Evolutionary conservation across 345 rosid genomes (phyloP).

Genomic region (Crucihimalaya himalaica): DNA sequence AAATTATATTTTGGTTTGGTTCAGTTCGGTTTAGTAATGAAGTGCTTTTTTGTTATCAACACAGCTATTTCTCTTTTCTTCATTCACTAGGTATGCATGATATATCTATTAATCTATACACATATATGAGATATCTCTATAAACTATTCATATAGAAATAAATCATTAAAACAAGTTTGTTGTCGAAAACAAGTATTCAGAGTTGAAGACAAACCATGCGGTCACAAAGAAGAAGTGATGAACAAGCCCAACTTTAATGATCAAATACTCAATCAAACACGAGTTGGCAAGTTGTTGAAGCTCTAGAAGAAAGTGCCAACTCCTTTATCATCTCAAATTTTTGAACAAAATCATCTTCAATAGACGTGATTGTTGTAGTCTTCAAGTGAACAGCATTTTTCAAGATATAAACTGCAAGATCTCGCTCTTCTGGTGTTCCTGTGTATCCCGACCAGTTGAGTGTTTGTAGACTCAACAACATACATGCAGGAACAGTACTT

Average conservation of each 20-base stretch:
- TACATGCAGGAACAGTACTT: constrained; percentile 15
- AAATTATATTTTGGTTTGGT: too few species aligned
- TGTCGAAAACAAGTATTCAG: neutral
- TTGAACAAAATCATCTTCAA: neutral
- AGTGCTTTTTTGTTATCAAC: too few species aligned
- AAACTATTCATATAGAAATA: too few species aligned
- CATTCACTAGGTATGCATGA: too few species aligned
- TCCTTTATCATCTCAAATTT: constrained; percentile 8
- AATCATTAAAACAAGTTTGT: too few species aligned
- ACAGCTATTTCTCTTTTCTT: too few species aligned
- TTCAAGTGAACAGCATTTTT: constrained; percentile 11
- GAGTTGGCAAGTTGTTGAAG: constrained; percentile 21
- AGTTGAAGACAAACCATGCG: neutral
- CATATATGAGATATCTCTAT: too few species aligned
- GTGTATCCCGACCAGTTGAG: neutral
- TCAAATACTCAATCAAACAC: constrained; percentile 3
- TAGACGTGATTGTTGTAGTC: neutral
- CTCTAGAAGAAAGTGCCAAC: constrained; percentile 24
- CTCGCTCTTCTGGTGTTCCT: neutral
- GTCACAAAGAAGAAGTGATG: neutral
- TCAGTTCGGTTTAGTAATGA: neutral
- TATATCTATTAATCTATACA: too few species aligned
- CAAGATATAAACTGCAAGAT: neutral
- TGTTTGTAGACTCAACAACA: constrained; percentile 14
- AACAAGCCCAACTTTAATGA: neutral